Conservation (phyloP, 2,329 filamentous ascomycete genomes). For the Plenodomus lindquistii region DNA sequence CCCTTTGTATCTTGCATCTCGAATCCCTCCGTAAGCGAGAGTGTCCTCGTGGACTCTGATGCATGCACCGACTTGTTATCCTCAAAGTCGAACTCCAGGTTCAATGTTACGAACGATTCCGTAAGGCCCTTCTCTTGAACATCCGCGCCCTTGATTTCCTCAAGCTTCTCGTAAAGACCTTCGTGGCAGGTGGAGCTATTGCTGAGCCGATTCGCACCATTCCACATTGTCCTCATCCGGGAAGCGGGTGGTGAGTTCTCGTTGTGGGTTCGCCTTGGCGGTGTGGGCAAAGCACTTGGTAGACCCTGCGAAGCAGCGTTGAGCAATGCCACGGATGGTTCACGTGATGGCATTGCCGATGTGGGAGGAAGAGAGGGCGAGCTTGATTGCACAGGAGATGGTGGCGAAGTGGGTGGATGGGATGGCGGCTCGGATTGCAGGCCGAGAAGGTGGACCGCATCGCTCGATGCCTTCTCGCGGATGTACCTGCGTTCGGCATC, state of each 20-base stretch:
- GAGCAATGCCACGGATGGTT: slow-evolving; percentile 23
- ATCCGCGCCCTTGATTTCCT: neutral
- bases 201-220: slow-evolving; percentile 18
- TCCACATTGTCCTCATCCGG: slow-evolving; percentile 33
- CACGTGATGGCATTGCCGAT: slow-evolving; percentile 14
- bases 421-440: slow-evolving; percentile 22
- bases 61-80: slow-evolving; percentile 4
- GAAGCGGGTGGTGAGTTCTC: slow-evolving; percentile 20
- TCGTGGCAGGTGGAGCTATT: slow-evolving; percentile 14
- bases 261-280: slow-evolving; percentile 20
- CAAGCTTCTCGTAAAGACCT: slow-evolving; percentile 16
- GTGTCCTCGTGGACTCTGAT: slow-evolving; percentile 7
- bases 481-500: slow-evolving; percentile 32
- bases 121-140: slow-evolving; percentile 3
- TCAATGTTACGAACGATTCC: slow-evolving; percentile 16
- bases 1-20: slow-evolving; percentile 23
- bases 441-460: slow-evolving; percentile 29
- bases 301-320: slow-evolving; percentile 29
- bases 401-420: slow-evolving; percentile 13
- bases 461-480: slow-evolving; percentile 35
- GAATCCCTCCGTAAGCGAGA: slow-evolving; percentile 16
- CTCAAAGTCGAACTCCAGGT: slow-evolving; percentile 20
- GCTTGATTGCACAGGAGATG: slow-evolving; percentile 14
- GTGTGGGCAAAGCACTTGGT: slow-evolving; percentile 25
- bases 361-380: slow-evolving; percentile 10